Evolutionary conservation across 768 basidiomycete species (phyloP), one percentile per base, ranked within the genome.

Genomic region (Jaapia argillacea): DNA sequence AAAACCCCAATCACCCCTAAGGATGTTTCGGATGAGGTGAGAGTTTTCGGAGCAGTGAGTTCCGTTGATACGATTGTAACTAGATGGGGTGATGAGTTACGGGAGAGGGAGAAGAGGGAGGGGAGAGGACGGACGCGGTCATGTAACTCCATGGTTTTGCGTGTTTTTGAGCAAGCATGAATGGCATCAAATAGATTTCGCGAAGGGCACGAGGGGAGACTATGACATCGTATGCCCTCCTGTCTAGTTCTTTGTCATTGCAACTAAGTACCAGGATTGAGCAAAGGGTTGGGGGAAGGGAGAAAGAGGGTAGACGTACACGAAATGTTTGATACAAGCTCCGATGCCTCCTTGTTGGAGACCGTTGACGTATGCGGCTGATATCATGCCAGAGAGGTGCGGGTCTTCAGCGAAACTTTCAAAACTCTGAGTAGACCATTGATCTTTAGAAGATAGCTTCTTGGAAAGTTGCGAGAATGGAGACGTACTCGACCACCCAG

Each of bases 321-420:
- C 77, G 48, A 85, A 89, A 56, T 90, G 88, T 57, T 90, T 90
- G 66, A 89, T 81, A 3, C 81, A 71, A 4, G 77, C 71, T 16
- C 80, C 83, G 36, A 91, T 77, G 1, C 86, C 85, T n/a, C 75
- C 74, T 16, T 59, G 73, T 59, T 91, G 88, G 2, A 87, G 69
- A 5, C 85, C 85, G 41, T 75, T 78, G n/a, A 86, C 70, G 51
- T 86, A 89, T 13, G 81, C 71, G 0, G 82, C 72, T 2, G 83
- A 74, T 14, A 85, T 70, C 49, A 72, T 65, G 5, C 86, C 87
- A 4, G 82, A 83, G 4, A 89, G 68, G 46, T 72, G 61, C 0
- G 86, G 85, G 48, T 89, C 85, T 53, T 88, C 84, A 0, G 85
- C 81, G 61, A 85, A 86, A 43, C 77, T 79, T 55, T 86, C 85